Percentiles rank a stretch among this genome's conserved stretches.
phyloP scores from a whole-genome alignment of 108 stramenopile genomes.

The Epipyxis sp. region DNA sequence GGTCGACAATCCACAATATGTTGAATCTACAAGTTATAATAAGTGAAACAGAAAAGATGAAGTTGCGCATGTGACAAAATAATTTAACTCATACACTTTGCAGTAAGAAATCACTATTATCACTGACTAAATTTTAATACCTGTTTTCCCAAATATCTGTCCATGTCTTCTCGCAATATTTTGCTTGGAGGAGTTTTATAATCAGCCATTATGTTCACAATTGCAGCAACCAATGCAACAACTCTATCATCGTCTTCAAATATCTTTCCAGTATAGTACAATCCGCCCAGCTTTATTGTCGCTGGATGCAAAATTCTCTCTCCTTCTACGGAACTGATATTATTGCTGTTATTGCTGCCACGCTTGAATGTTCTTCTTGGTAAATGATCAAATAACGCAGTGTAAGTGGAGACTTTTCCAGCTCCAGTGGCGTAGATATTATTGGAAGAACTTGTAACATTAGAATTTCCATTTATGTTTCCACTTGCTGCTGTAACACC shows the following conservation, averaged over 20 bases:
- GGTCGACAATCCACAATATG: conserved; percentile 2
- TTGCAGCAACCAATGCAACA: not conserved
- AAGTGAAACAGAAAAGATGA: not conserved
- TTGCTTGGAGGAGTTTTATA: conserved; percentile 15
- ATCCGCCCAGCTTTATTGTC: not conserved
- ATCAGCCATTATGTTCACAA: not conserved
- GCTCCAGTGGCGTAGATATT: no score
- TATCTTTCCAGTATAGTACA: not conserved
- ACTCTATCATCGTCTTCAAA: conserved; percentile 9
- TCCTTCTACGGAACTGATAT: not conserved
- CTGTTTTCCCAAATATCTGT: conserved; percentile 11
- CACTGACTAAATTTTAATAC: not conserved
- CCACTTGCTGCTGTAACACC: no score
- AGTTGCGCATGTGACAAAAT: not conserved
- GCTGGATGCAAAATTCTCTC: conserved; percentile 27
- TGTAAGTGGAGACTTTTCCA: no score
- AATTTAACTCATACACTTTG: no score
- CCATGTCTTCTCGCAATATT: conserved; percentile 17
- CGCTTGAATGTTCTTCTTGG: not conserved
- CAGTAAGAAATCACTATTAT: no score
- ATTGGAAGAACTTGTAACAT: no score
- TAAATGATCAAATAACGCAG: conserved; percentile 29
- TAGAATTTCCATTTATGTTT: no score
- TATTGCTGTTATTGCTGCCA: no score
- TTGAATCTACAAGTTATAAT: not conserved